These are phyloP conservation scores for Daedaleopsis nitida DNA, from an alignment of 768 basidiomycete genomes.

Conservation along the genomic window DNA sequence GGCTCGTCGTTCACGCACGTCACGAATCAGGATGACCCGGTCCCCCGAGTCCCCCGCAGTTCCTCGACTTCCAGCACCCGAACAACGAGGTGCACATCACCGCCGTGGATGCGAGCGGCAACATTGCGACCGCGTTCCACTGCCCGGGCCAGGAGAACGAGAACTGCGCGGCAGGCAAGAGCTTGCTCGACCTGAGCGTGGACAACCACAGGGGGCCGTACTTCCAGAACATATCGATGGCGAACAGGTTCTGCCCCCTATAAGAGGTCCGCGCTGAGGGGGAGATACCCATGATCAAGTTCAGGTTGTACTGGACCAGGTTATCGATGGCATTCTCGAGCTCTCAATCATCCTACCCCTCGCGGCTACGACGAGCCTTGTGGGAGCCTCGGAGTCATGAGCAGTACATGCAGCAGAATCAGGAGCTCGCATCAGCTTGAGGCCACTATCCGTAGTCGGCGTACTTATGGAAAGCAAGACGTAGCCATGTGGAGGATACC, in stretches of 20 bases:
- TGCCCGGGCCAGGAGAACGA: slow-evolving; percentile 45
- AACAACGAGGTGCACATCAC: slow-evolving; percentile 50
- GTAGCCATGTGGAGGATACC: too few species aligned
- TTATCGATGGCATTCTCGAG: neutral
- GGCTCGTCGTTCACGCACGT: slow-evolving; percentile 34
- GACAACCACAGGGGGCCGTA: slow-evolving; percentile 16
- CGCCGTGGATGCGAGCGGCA: slow-evolving; percentile 24
- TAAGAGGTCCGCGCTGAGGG: neutral
- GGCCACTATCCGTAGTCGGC: too few species aligned
- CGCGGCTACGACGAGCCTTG: too few species aligned
- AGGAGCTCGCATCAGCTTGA: too few species aligned
- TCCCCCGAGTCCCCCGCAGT: slow-evolving; percentile 43
- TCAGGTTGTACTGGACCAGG: neutral
- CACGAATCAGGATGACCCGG: slow-evolving; percentile 45
- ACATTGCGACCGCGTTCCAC: slow-evolving; percentile 28
- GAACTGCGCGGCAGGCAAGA: slow-evolving; percentile 13
- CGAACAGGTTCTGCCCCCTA: slow-evolving; percentile 3
- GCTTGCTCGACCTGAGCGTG: slow-evolving; percentile 6
- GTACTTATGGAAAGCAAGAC: too few species aligned
- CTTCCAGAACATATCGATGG: slow-evolving; percentile 7
- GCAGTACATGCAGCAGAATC: too few species aligned
- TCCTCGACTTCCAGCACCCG: slow-evolving; percentile 46
- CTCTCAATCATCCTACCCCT: too few species aligned
- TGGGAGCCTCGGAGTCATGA: too few species aligned
- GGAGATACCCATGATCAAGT: neutral